These are phyloP conservation scores for Apophysomyces sp. DNA, from an alignment of 371 early-diverging fungal species.

Conservation along the genomic window DNA sequence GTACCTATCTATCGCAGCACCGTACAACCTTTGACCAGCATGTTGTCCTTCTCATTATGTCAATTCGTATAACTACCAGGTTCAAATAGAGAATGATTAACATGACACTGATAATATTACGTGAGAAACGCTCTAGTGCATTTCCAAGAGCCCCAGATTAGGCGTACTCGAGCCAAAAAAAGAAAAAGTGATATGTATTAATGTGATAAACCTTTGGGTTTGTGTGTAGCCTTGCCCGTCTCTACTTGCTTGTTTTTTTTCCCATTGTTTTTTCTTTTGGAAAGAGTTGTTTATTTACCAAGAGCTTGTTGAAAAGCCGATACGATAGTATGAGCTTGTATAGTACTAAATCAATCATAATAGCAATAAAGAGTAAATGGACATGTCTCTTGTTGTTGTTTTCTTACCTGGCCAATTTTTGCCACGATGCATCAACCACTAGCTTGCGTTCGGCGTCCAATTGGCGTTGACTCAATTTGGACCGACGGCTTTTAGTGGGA, in stretches of 20 bases:
- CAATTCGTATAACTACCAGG: background rate
- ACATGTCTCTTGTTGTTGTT: background rate
- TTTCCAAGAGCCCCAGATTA: too few species aligned
- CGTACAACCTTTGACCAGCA: background rate
- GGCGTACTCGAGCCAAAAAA: too few species aligned
- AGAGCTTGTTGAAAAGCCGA: background rate
- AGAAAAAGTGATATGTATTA: too few species aligned
- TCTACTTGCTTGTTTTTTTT: too few species aligned
- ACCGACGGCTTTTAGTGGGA: conserved; percentile 64
- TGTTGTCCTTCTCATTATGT: conserved; percentile 1
- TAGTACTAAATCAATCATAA: background rate
- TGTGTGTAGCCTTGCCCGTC: too few species aligned
- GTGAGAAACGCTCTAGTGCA: background rate
- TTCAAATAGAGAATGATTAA: background rate
- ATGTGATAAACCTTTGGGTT: too few species aligned
- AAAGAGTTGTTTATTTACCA: too few species aligned
- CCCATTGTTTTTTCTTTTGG: too few species aligned
- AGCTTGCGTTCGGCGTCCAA: background rate
- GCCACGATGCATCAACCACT: background rate
- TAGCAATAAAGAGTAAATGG: background rate
- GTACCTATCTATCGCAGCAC: background rate
- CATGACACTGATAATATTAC: background rate
- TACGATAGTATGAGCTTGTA: background rate
- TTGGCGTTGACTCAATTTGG: conserved; percentile 40
- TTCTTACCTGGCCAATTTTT: background rate